Evolutionary conservation across 208 protist genomes (phyloP), one percentile per base, ranked within the genome.

Genomic region (Leishmania tropica): DNA sequence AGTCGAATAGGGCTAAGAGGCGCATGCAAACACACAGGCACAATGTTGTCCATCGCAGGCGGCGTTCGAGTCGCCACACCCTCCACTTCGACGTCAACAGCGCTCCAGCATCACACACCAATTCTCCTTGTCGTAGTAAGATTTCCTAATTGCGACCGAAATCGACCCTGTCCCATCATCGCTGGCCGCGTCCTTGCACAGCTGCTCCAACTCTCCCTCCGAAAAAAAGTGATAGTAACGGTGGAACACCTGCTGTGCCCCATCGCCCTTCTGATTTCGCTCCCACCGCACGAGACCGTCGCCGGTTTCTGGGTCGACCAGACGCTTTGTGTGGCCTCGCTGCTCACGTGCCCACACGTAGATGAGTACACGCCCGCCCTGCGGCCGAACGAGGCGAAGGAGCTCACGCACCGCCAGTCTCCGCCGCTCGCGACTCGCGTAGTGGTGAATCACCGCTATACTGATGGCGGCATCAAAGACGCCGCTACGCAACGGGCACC

Each of bases 381-480:
- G 83, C 10, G 87, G 88, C 2, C 88, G 83, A 6, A 94, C 82
- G n/a, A 98, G 85, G 10, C 96, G 87, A 35, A 97, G 81, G 35
- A 98, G 89, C 83, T 97, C 94, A 15, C 82, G 62, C 47, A 97
- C 47, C 0, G 93, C 89, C 51, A 60, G 79, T 37, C 84, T 51
- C 8, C 96, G 87, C 47, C 95, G 86, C 37, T 76, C 85, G 3
- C 77, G 75, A 17, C 91, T 97, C 5, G 88, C 84, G 78, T 98
- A 91, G 86, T 98, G 96, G 74, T 98, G 96, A 31, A 98, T 81
- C 17, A 98, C 95, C 4, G 96, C 96, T 73, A 98, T 96, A 80
- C 91, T 94, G 79, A 98, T 93, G 24, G 88, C 93, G 17, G 86
- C 92, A 74, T 98, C 95, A 67, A 95, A 94, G 31, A 91, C 15